Evolutionary conservation across 768 basidiomycete genomes (phyloP).

Genomic region (Podaxis sp.): DNA sequence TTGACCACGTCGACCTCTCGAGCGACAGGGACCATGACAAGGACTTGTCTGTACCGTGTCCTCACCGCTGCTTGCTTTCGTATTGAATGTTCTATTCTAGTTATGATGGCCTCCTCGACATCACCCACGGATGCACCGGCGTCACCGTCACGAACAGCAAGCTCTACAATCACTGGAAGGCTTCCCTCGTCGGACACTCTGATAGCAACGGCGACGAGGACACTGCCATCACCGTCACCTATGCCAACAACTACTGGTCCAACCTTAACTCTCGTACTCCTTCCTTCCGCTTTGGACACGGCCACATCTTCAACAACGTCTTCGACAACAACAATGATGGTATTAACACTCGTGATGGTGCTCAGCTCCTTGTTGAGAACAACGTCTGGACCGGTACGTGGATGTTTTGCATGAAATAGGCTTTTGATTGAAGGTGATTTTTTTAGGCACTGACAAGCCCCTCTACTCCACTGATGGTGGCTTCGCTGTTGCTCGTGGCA

Average conservation of each 20-base stretch:
- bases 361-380: constrained; percentile 47
- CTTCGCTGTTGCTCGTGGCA: constrained; percentile 38
- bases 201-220: constrained; percentile 37
- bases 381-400: constrained; percentile 42
- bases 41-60: constrained; percentile 29
- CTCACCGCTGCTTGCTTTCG: not conserved
- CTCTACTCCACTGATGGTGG: constrained; percentile 41
- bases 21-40: constrained; percentile 47
- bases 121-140: constrained; percentile 45
- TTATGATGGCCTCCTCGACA: constrained; percentile 46
- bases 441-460: constrained; percentile 32
- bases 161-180: constrained; percentile 48
- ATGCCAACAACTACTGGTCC: constrained; percentile 42
- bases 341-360: constrained; percentile 44
- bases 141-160: constrained; percentile 42
- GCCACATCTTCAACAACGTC: constrained; percentile 47
- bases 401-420: not conserved
- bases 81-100: constrained; percentile 20
- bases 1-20: constrained; percentile 46
- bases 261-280: constrained; percentile 46
- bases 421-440: constrained; percentile 8
- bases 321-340: constrained; percentile 44
- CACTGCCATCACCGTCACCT: constrained; percentile 41
- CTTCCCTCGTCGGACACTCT: constrained; percentile 41
- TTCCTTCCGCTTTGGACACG: constrained; percentile 46